phyloP scores from a whole-genome alignment of 495 filamentous ascomycete genomes.

The Arthonia radiata region DNA sequence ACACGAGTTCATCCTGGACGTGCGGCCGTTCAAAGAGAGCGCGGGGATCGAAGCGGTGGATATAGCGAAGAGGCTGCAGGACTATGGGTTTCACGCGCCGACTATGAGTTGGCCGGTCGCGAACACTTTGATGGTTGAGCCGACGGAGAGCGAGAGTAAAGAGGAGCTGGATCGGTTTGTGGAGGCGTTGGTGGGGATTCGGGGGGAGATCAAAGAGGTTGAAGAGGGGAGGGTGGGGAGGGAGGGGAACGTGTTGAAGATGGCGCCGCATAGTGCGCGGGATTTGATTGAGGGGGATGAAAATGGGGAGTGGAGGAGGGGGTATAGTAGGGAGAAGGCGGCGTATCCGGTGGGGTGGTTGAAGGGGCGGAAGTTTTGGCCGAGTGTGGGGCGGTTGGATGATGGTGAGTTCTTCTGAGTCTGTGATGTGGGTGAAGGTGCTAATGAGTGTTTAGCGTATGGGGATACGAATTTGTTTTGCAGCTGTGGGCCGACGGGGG shows the following conservation, averaged over 20 bases:
- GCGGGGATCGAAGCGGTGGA: slow-evolving; percentile 85
- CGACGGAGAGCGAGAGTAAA: slow-evolving; percentile 83
- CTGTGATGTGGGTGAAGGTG: slow-evolving; percentile 10
- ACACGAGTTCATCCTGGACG: slow-evolving; percentile 95
- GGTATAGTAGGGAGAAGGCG: slow-evolving; percentile 59
- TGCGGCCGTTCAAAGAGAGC: slow-evolving; percentile 59
- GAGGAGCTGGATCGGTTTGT: slow-evolving; percentile 90
- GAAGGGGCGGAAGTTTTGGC: slow-evolving; percentile 97
- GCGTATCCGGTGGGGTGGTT: slow-evolving; percentile 74
- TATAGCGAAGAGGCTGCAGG: slow-evolving; percentile 89
- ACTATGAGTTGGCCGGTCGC: slow-evolving; percentile 97
- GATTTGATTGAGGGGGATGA: no score
- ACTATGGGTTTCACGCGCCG: slow-evolving; percentile 95
- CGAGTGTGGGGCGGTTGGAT: slow-evolving; percentile 65
- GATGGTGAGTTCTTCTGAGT: slow-evolving; percentile 42
- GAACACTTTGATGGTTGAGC: slow-evolving; percentile 97
- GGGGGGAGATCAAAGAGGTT: slow-evolving; percentile 61
- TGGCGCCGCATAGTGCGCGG: slow-evolving; percentile 66
- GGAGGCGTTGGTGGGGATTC: slow-evolving; percentile 73
- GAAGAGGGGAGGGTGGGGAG: slow-evolving; percentile 58
- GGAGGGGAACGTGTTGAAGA: slow-evolving; percentile 72
- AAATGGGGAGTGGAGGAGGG: slow-evolving; percentile 46
- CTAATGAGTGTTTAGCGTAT: slow-evolving; percentile 30
- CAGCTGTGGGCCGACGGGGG: slow-evolving; percentile 54
- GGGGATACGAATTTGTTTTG: slow-evolving; percentile 90